A percentile compares a stretch with the other conserved stretches of the same genome.
These are phyloP conservation scores for Furcasterigmium furcatum DNA, from an alignment of 2,329 filamentous ascomycete genomes.

Conservation along the genomic window DNA sequence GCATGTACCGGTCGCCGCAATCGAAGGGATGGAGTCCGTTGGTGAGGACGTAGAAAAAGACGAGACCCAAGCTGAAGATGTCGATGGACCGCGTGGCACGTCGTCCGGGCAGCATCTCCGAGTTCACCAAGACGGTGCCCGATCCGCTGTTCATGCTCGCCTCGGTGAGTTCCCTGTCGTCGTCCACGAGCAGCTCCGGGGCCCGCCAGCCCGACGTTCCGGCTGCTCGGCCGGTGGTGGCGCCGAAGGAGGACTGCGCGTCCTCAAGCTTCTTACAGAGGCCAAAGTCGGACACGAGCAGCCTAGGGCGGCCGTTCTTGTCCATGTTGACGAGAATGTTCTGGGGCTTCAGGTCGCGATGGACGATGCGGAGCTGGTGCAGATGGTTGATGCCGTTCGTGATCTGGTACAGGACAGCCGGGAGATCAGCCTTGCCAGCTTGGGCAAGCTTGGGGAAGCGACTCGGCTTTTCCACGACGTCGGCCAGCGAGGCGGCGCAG, in stretches of 20 bases:
- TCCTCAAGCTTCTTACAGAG: slow-evolving; percentile 96
- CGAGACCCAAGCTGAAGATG: slow-evolving; percentile 92
- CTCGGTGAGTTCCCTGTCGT: slow-evolving; percentile 46
- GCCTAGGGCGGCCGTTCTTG: slow-evolving; percentile 68
- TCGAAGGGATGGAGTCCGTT: slow-evolving; percentile 91
- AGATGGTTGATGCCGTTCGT: slow-evolving; percentile 85
- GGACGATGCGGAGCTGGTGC: slow-evolving; percentile 89
- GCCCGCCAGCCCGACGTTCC: slow-evolving; percentile 97
- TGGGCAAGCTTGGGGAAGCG: slow-evolving; percentile 66
- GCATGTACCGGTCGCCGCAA: slow-evolving; percentile 89
- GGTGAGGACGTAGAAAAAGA: slow-evolving; percentile 99
- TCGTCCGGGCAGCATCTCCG: slow-evolving; percentile 60
- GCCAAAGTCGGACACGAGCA: slow-evolving; percentile 96
- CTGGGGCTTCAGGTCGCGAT: slow-evolving; percentile 95
- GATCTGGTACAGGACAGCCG: slow-evolving; percentile 81
- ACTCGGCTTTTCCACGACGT: slow-evolving; percentile 77
- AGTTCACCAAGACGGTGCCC: slow-evolving; percentile 52
- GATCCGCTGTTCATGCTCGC: slow-evolving; percentile 59
- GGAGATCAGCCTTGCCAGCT: slow-evolving; percentile 72
- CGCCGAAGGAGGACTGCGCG: slow-evolving; percentile 89
- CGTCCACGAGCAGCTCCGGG: slow-evolving; percentile 82
- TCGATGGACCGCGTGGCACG: slow-evolving; percentile 94
- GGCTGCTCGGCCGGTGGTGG: slow-evolving; percentile 88
- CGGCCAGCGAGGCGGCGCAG: slow-evolving; percentile 89
- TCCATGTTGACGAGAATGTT: slow-evolving; percentile 86